Evolutionary conservation across 1,284 basidiomycete species (phyloP), one percentile per base, ranked within the genome.

Genomic region (Omphalotus olearius): DNA sequence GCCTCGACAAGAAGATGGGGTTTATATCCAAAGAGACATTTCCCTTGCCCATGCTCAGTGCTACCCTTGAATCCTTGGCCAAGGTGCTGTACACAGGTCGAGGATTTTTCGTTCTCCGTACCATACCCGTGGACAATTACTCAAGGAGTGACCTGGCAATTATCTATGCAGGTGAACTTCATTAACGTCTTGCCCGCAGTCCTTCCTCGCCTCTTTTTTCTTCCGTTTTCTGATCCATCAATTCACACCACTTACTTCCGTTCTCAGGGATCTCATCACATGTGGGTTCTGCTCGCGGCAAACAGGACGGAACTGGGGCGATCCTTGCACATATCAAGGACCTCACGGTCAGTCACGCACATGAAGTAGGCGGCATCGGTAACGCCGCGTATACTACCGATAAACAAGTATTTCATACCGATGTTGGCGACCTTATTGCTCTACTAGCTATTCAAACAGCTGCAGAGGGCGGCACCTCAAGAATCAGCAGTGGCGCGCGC

Each of bases 271-370:
- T 74, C n/a, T 74, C 74, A 11, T 71, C 72, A 0, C 67, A 74
- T 52, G 67, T 75, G 33, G 74, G 70, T 18, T 66, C 67, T 30
- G 64, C 60, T 30, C 68, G 73, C 20, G 74, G 71, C 17, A 65
- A 65, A 45, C 74, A 75, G 59, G 74, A 75, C 57, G 65, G 61
- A 23, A 68, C 64, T 4, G 68, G 66, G 20, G 72, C 68, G 16
- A 72, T 75, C 10, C 64, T 76, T 23, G 66, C 69, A 6, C 74
- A 76, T 48, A 74, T 76, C 59, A 76, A 76, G 55, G 74, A 76
- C 55, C 66, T 76, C 42, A 73, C 66, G 7, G 57, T 64, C 36
- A 66, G 63, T 45, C 68, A 72, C 52, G 67, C 69, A 14, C 64
- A 69, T 48, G 67, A 68, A 44, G 63, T 66, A 45, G 69, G 68